Conservation (phyloP, 2,329 filamentous ascomycete genomes). For the Aureobasidium sp. region DNA sequence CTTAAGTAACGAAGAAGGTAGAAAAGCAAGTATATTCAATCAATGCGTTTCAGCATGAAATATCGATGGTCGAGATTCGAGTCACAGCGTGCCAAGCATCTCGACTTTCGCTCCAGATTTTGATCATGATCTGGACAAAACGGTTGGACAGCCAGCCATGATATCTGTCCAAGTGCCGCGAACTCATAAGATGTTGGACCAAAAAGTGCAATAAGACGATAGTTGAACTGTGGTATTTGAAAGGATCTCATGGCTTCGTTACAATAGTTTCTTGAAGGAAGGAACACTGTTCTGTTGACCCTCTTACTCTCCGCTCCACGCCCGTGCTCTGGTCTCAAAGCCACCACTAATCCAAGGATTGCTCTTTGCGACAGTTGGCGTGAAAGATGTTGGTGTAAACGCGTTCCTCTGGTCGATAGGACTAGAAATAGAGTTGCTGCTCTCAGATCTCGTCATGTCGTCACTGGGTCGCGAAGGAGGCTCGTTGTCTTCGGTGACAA, state of each 20-base stretch:
- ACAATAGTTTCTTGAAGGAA: background rate
- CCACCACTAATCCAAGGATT: background rate
- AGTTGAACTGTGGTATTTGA: background rate
- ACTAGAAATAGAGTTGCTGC: slow-evolving; percentile 9
- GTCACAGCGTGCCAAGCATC: slow-evolving; percentile 12
- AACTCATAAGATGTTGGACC: background rate
- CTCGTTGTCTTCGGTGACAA: slow-evolving; percentile 17
- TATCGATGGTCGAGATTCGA: background rate
- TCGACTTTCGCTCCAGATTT: background rate
- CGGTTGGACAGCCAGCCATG: background rate
- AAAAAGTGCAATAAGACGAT: no score
- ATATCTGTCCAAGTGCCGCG: background rate
- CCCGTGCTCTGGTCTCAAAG: slow-evolving; percentile 10
- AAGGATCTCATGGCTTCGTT: background rate
- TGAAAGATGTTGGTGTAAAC: background rate
- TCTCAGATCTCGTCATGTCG: slow-evolving; percentile 9
- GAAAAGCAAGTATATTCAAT: background rate
- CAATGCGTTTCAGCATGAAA: background rate
- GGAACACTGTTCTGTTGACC: background rate
- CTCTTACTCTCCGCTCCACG: slow-evolving; percentile 5
- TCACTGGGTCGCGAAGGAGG: slow-evolving; percentile 3
- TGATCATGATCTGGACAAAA: background rate
- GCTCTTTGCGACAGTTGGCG: slow-evolving; percentile 1
- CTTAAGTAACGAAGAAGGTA: background rate
- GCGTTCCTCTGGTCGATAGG: slow-evolving; percentile 1